A percentile compares a stretch with the other conserved stretches of the same genome.
These are phyloP conservation scores for Basidiobolus meristosporus DNA, from an alignment of 371 early-diverging fungal species.

Conservation along the genomic window DNA sequence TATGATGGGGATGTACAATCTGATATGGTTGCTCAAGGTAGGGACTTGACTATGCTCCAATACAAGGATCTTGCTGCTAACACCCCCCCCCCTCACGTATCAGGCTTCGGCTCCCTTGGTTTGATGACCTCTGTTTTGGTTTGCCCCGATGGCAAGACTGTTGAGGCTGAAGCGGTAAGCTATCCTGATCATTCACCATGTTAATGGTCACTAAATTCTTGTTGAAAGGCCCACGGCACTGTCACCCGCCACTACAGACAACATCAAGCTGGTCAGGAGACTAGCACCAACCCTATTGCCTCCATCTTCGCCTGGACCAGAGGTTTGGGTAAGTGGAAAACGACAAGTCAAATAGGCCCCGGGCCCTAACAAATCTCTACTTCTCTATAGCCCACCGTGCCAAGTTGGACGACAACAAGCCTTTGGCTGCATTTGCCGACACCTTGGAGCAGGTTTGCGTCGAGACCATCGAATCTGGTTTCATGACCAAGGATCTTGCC, in stretches of 20 bases:
- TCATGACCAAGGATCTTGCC: conserved; percentile 96
- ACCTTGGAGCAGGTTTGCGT: conserved; percentile 77
- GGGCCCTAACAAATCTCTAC: neutral
- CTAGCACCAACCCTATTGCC: conserved; percentile 92
- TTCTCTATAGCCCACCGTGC: conserved; percentile 18
- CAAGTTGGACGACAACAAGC: conserved; percentile 12
- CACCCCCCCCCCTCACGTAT: too few relatives aligned
- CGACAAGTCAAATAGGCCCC: conserved; percentile 16
- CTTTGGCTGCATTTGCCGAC: conserved; percentile 34
- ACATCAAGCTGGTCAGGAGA: conserved; percentile 80
- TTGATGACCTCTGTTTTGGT: conserved; percentile 91
- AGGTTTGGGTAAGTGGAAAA: conserved; percentile 68
- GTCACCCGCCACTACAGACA: conserved; percentile 94
- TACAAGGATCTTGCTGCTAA: too few relatives aligned
- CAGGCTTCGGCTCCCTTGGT: conserved; percentile 75
- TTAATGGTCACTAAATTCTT: too few relatives aligned
- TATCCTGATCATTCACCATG: too few relatives aligned
- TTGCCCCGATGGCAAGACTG: conserved; percentile 86
- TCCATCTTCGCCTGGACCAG: conserved; percentile 97
- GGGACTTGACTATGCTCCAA: too few relatives aligned
- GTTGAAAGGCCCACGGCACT: conserved; percentile 94
- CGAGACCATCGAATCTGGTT: conserved; percentile 60
- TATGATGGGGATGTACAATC: conserved; percentile 91
- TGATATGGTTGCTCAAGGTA: conserved; percentile 90
- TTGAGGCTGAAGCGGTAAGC: conserved; percentile 93